A percentile compares a stretch with the other conserved stretches of the same genome.
These are phyloP conservation scores for Sphagnum contortum DNA, from an alignment of 225 moss, liverwort and hornwort genomes.

Conservation along the genomic window DNA sequence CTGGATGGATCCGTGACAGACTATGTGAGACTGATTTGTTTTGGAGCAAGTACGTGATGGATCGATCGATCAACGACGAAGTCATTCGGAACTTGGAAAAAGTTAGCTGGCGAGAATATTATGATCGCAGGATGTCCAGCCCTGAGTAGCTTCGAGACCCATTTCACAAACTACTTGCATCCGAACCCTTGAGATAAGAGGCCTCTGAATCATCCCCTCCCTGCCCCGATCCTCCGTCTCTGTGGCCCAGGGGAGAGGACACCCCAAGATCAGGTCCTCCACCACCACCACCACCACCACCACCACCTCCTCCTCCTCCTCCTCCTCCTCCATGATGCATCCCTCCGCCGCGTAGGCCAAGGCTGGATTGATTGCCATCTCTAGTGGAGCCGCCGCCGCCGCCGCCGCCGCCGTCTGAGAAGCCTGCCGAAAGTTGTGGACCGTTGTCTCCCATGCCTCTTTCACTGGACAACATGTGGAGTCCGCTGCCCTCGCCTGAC, in stretches of 20 bases:
- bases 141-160: no score
- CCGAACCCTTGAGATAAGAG: slow-evolving; percentile 44
- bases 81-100: no score
- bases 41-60: no score
- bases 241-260: slow-evolving; percentile 23
- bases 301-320: no score
- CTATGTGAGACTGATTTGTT: no score
- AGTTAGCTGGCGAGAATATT: no score
- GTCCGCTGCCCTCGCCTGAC: slow-evolving; percentile 34
- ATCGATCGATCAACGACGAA: no score
- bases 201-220: slow-evolving; percentile 37
- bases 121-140: no score
- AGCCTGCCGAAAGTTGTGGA: slow-evolving; percentile 28
- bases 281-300: no score
- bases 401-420: slow-evolving; percentile 12
- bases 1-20: no score
- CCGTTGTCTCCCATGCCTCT: slow-evolving; percentile 24
- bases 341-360: slow-evolving; percentile 25
- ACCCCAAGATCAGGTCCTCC: slow-evolving; percentile 24
- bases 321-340: slow-evolving; percentile 28
- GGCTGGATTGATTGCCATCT: slow-evolving; percentile 20
- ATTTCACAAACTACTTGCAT: slow-evolving; percentile 22
- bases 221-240: slow-evolving; percentile 18
- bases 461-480: slow-evolving; percentile 34
- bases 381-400: not conserved